phyloP scores from a whole-genome alignment of 768 basidiomycete genomes.

The Leucosporidium yakuticum region DNA sequence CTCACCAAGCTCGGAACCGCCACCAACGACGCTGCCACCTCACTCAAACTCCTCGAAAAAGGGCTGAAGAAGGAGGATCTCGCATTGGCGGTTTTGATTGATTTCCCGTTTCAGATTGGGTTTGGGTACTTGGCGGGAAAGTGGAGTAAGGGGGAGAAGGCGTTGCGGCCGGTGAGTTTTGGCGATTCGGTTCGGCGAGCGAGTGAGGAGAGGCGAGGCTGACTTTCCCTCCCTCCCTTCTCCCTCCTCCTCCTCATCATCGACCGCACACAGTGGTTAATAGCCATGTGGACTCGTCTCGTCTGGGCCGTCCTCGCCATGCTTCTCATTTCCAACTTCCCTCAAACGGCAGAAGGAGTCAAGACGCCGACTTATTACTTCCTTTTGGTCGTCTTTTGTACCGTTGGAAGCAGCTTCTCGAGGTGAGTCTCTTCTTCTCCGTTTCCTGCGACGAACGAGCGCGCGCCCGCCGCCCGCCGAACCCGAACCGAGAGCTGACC shows the following conservation, averaged over 20 bases:
- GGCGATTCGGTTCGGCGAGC: background rate
- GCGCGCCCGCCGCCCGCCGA: background rate
- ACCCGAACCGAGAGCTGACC: background rate
- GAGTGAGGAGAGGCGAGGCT: slow-evolving; percentile 18
- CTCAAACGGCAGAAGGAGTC: slow-evolving; percentile 45
- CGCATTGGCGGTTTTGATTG: slow-evolving; percentile 88
- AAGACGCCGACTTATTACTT: slow-evolving; percentile 59
- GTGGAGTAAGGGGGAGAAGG: slow-evolving; percentile 75
- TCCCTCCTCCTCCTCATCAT: too few relatives aligned
- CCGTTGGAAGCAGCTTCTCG: slow-evolving; percentile 74
- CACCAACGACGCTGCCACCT: slow-evolving; percentile 84
- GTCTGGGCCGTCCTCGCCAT: slow-evolving; percentile 65
- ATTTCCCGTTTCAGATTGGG: slow-evolving; percentile 94
- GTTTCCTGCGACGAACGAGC: background rate
- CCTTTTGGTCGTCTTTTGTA: slow-evolving; percentile 67
- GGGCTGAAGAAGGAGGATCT: slow-evolving; percentile 92
- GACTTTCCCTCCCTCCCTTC: slow-evolving; percentile 22
- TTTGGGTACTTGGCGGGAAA: slow-evolving; percentile 90
- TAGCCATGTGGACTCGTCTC: slow-evolving; percentile 83
- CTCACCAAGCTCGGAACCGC: slow-evolving; percentile 92
- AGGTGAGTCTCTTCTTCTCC: slow-evolving; percentile 54
- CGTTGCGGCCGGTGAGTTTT: slow-evolving; percentile 56
- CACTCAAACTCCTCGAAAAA: slow-evolving; percentile 92
- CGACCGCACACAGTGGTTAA: slow-evolving; percentile 63
- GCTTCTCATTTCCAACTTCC: slow-evolving; percentile 77